These are phyloP conservation scores for Tolypocladium capitatum DNA, from an alignment of 2,329 filamentous ascomycete genomes.

Conservation along the genomic window DNA sequence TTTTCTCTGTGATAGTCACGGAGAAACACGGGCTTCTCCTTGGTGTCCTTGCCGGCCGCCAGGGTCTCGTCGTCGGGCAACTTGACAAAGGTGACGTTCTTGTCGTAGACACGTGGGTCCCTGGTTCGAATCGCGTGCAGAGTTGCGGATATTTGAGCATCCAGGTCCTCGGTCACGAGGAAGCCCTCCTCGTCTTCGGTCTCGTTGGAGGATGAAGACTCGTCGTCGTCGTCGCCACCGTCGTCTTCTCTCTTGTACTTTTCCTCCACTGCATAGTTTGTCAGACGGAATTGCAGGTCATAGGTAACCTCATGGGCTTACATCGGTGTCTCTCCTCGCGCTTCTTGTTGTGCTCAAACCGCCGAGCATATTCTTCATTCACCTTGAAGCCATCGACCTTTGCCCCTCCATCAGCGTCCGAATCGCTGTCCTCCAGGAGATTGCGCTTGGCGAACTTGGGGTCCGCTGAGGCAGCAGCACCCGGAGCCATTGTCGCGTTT, in stretches of 20 bases:
- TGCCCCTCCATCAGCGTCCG: slow-evolving; percentile 30
- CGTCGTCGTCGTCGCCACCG: slow-evolving; percentile 36
- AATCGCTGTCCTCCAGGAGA: slow-evolving; percentile 44
- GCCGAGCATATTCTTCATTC: slow-evolving; percentile 77
- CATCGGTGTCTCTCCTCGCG: slow-evolving; percentile 68
- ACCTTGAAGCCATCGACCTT: slow-evolving; percentile 52
- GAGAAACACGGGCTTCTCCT: slow-evolving; percentile 74
- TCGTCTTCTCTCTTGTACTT: slow-evolving; percentile 49
- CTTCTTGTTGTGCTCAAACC: slow-evolving; percentile 97
- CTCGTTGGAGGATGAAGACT: slow-evolving; percentile 61
- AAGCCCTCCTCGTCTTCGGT: slow-evolving; percentile 85
- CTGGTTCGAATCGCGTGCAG: slow-evolving; percentile 79
- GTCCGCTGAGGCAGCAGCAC: slow-evolving; percentile 9
- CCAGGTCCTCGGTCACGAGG: slow-evolving; percentile 71
- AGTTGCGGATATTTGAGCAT: slow-evolving; percentile 76
- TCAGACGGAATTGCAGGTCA: slow-evolving; percentile 1
- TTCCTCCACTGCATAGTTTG: slow-evolving; percentile 56
- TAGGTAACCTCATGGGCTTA: slow-evolving; percentile 22
- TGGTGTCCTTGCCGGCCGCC: slow-evolving; percentile 33
- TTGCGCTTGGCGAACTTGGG: slow-evolving; percentile 28
- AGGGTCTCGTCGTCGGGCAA: slow-evolving; percentile 39
- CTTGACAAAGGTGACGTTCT: slow-evolving; percentile 63
- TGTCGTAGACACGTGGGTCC: slow-evolving; percentile 83
- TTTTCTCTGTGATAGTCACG: slow-evolving; percentile 88
- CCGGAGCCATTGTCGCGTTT: slow-evolving; percentile 6